Percentiles rank a stretch among this genome's conserved stretches.
phyloP scores from a whole-genome alignment of 129 eudicot species.

The Flaveria ramosissima region DNA sequence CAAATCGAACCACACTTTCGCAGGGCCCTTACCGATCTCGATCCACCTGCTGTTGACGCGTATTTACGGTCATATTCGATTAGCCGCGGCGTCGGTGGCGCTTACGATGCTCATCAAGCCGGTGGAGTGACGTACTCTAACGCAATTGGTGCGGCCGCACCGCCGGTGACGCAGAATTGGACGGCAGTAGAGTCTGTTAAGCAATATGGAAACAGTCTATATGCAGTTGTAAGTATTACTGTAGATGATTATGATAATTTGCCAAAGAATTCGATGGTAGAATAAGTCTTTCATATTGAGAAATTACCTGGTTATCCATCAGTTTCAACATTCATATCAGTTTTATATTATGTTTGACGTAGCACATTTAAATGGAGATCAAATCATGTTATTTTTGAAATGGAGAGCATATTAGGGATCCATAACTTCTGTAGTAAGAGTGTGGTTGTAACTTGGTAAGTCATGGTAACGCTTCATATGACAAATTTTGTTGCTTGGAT shows the following conservation, averaged over 20 bases:
- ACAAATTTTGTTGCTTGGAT: neutral
- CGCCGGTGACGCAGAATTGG: conserved; percentile 34
- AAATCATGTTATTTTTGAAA: too few species aligned
- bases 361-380: too few species aligned
- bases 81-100: conserved; percentile 15
- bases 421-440: neutral
- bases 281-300: too few species aligned
- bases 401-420: too few species aligned
- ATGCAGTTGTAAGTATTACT: conserved; percentile 25
- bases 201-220: conserved; percentile 25
- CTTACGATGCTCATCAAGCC: conserved; percentile 34
- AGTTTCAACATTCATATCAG: too few species aligned
- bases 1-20: conserved; percentile 11
- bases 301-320: too few species aligned
- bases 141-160: conserved; percentile 15
- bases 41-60: conserved; percentile 46
- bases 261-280: too few species aligned
- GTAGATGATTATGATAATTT: too few species aligned
- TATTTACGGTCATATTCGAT: conserved; percentile 25
- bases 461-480: neutral
- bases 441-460: neutral
- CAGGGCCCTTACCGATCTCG: conserved; percentile 6
- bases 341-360: neutral
- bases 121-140: conserved; percentile 35
- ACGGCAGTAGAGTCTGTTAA: conserved; percentile 12